Evolutionary conservation across 2,329 filamentous ascomycete species (phyloP).

Genomic region (Colletotrichum melonis): DNA sequence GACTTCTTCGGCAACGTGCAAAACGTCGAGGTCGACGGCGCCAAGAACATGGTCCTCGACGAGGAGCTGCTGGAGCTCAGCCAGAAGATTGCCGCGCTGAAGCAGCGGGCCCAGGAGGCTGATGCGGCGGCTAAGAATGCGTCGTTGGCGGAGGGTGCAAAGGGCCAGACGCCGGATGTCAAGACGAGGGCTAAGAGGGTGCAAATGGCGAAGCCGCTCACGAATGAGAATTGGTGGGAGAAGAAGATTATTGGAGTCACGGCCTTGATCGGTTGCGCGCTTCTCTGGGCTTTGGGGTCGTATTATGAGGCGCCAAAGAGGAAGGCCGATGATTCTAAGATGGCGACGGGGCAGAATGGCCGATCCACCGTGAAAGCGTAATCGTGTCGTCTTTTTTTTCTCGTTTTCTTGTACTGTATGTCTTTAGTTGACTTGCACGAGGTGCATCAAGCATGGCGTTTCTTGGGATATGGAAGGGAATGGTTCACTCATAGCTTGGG

Average conservation of each 20-base stretch:
- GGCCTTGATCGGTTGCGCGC: constrained; percentile 69
- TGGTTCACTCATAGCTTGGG: not conserved
- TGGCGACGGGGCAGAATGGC: constrained; percentile 2
- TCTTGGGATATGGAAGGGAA: constrained; percentile 4
- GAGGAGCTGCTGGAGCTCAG: constrained; percentile 85
- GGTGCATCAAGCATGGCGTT: constrained; percentile 28
- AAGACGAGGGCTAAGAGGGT: constrained; percentile 34
- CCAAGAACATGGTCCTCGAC: constrained; percentile 67
- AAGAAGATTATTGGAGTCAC: constrained; percentile 73
- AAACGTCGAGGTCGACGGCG: constrained; percentile 87
- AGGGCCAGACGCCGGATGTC: constrained; percentile 31
- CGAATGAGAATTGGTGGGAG: constrained; percentile 74
- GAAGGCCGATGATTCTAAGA: not conserved
- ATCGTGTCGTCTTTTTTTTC: not conserved
- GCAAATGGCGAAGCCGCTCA: constrained; percentile 65
- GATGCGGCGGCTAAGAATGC: constrained; percentile 45
- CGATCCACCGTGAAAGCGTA: constrained; percentile 13
- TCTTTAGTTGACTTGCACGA: not conserved
- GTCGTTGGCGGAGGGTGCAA: constrained; percentile 15
- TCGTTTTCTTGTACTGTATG: not conserved
- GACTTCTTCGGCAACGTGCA: constrained; percentile 99
- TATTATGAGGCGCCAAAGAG: constrained; percentile 54
- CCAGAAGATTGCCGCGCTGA: constrained; percentile 69
- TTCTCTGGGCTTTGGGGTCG: constrained; percentile 69
- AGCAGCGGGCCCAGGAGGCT: constrained; percentile 59